These are phyloP conservation scores for Thymus quinquecostatus DNA, from an alignment of 257 asterid species.

Conservation along the genomic window DNA sequence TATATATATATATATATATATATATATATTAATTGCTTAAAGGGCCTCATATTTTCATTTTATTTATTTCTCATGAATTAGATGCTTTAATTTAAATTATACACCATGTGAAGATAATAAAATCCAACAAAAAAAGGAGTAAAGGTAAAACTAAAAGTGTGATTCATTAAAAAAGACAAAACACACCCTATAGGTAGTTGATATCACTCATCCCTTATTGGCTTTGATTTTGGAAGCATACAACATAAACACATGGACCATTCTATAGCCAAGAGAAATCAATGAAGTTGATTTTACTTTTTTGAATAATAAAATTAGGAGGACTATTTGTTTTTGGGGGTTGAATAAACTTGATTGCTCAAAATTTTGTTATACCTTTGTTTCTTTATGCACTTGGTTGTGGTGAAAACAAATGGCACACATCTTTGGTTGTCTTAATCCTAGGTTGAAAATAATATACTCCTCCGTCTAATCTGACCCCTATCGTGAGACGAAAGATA, in stretches of 20 bases:
- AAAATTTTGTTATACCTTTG: neutral
- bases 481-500: no score
- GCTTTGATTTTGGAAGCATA: slow-evolving; percentile 35
- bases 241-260: slow-evolving; percentile 28
- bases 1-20: no score
- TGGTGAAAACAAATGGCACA: slow-evolving; percentile 12
- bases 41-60: no score
- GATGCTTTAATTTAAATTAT: neutral
- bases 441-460: neutral
- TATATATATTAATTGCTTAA: no score
- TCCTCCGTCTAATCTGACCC: no score
- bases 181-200: slow-evolving; percentile 22
- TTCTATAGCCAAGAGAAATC: neutral
- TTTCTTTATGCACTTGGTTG: neutral
- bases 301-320: no score
- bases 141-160: neutral
- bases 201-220: slow-evolving; percentile 18
- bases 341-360: slow-evolving; percentile 4
- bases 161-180: slow-evolving; percentile 3
- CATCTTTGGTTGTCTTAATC: slow-evolving; percentile 1
- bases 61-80: no score
- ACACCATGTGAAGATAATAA: neutral
- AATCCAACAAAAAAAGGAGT: no score
- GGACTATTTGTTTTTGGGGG: no score
- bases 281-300: neutral